These are phyloP conservation scores for Mucor mucedo DNA, from an alignment of 371 early-diverging fungal species.

Conservation along the genomic window DNA sequence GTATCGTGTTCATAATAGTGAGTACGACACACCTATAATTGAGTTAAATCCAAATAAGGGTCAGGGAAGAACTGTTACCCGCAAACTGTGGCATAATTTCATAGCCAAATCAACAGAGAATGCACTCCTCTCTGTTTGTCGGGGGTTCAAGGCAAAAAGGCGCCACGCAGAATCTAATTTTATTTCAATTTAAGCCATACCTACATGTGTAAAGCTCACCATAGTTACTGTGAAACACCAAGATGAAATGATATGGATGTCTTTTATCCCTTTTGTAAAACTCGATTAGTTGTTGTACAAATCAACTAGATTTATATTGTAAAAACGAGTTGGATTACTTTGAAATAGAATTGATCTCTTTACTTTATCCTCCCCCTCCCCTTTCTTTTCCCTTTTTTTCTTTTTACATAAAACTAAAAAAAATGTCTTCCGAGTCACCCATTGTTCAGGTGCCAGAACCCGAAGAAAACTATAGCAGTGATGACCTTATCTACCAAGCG, in stretches of 20 bases:
- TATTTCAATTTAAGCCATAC: no score
- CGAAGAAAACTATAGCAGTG: slow-evolving; percentile 16
- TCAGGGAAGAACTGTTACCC: no score
- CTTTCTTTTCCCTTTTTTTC: not conserved
- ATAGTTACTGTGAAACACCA: not conserved
- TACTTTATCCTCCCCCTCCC: not conserved
- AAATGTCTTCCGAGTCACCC: slow-evolving; percentile 50
- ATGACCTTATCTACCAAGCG: slow-evolving; percentile 40
- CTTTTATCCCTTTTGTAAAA: not conserved
- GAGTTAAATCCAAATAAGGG: no score
- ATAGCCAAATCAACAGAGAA: no score
- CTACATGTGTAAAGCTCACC: no score
- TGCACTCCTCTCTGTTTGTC: no score
- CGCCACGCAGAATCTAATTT: no score
- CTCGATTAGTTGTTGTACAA: slow-evolving; percentile 8
- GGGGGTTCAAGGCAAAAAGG: no score
- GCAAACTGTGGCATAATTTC: no score
- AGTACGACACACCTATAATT: no score
- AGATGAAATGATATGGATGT: not conserved
- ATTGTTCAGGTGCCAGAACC: slow-evolving; percentile 51
- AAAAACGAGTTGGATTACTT: slow-evolving; percentile 18
- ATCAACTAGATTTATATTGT: slow-evolving; percentile 14
- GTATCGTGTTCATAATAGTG: no score
- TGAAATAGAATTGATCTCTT: slow-evolving; percentile 12
- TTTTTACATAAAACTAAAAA: not conserved